A percentile compares a stretch with the other conserved stretches of the same genome.
phyloP scores from a whole-genome alignment of 2,329 filamentous ascomycete genomes.

The Trichophyton equinum region DNA sequence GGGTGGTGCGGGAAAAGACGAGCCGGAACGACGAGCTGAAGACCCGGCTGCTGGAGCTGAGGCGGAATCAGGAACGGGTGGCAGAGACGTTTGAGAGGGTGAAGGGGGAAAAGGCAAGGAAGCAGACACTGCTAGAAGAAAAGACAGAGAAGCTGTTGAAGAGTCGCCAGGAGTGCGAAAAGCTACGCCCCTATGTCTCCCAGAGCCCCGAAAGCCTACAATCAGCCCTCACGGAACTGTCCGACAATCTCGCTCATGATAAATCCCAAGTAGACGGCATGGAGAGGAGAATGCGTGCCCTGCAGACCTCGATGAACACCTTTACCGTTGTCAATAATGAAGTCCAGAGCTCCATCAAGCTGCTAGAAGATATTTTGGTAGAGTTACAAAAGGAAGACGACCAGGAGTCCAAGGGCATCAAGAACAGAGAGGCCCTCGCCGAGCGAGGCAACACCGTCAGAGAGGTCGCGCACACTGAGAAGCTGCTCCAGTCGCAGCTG shows the following conservation, averaged over 20 bases:
- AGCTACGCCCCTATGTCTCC: conserved; percentile 80
- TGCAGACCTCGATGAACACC: conserved; percentile 85
- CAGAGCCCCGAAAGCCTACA: conserved; percentile 79
- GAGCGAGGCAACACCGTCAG: conserved; percentile 81
- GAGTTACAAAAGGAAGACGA: conserved; percentile 88
- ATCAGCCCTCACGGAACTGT: conserved; percentile 66
- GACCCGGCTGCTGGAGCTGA: conserved; percentile 64
- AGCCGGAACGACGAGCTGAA: conserved; percentile 79
- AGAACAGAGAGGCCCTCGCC: conserved; percentile 74
- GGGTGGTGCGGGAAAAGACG: conserved; percentile 70
- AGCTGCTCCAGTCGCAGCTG: conserved; percentile 69
- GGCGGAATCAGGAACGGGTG: conserved; percentile 69
- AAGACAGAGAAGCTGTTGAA: conserved; percentile 44
- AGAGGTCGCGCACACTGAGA: conserved; percentile 81
- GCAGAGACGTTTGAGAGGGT: conserved; percentile 70
- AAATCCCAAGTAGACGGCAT: conserved; percentile 76
- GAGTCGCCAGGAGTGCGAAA: conserved; percentile 71
- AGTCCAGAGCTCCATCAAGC: conserved; percentile 73
- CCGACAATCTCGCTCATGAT: conserved; percentile 62
- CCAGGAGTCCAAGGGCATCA: conserved; percentile 64
- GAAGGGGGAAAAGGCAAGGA: conserved; percentile 63
- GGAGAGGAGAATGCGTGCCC: conserved; percentile 72
- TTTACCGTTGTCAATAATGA: conserved; percentile 75
- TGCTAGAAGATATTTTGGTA: conserved; percentile 74
- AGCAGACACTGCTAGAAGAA: conserved; percentile 49